A percentile compares a stretch with the other conserved stretches of the same genome.
Evolutionary conservation across 352 stramenopile genomes (phyloP).

Genomic region (Pythium phragmiticola): DNA sequence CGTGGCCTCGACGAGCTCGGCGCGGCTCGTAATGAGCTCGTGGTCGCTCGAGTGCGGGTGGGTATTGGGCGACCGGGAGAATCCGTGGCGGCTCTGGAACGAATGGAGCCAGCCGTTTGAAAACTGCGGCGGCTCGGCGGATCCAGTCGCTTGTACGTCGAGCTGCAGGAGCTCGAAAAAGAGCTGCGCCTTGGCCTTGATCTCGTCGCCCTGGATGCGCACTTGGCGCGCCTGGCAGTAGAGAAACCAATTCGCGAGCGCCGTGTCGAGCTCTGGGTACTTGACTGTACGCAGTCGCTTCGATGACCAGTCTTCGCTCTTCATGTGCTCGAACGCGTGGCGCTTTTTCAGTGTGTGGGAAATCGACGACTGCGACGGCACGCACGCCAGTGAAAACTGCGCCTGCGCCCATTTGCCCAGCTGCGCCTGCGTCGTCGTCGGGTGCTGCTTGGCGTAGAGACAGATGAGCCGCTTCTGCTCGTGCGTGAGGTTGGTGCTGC

Average conservation of each 20-base stretch:
- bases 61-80: conserved; percentile 39
- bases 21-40: conserved; percentile 43
- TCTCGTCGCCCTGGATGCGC: conserved; percentile 65
- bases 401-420: conserved; percentile 71
- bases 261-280: conserved; percentile 71
- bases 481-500: conserved; percentile 78
- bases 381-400: conserved; percentile 56
- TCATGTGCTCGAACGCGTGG: conserved; percentile 69
- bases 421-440: conserved; percentile 70
- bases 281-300: conserved; percentile 79
- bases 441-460: conserved; percentile 66
- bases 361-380: conserved; percentile 78
- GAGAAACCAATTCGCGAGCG: conserved; percentile 81
- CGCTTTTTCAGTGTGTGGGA: conserved; percentile 81
- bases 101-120: conserved; percentile 85
- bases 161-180: conserved; percentile 67
- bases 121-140: conserved; percentile 55
- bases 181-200: conserved; percentile 67
- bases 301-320: conserved; percentile 67
- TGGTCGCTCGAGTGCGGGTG: conserved; percentile 24
- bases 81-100: conserved; percentile 74
- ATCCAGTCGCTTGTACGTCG: conserved; percentile 14
- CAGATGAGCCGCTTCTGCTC: conserved; percentile 83
- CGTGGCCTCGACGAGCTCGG: conserved; percentile 47
- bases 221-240: conserved; percentile 62